Evolutionary conservation across 495 filamentous ascomycete species (phyloP).

Genomic region (Penicillium salamii): DNA sequence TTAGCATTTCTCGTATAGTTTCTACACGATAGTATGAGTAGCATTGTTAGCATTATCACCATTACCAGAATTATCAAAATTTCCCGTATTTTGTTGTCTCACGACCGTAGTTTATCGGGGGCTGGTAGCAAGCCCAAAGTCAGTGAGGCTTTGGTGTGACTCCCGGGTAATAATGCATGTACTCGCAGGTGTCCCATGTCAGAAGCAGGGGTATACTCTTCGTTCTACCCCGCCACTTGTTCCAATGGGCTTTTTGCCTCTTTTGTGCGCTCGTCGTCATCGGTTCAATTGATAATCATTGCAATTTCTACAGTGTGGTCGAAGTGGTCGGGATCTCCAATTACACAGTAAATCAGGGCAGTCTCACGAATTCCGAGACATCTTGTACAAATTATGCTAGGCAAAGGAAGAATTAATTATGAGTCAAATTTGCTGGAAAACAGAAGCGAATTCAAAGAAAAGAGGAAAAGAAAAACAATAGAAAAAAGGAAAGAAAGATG

Average conservation of each 20-base stretch:
- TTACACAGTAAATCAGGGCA: neutral
- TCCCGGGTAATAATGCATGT: neutral
- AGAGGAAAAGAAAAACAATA: neutral
- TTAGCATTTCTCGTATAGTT: no score
- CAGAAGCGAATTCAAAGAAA: neutral
- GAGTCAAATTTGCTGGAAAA: neutral
- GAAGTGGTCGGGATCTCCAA: neutral
- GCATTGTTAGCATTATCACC: no score
- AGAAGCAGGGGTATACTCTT: neutral
- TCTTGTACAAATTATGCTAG: neutral
- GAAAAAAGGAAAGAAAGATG: neutral
- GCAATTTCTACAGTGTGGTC: neutral
- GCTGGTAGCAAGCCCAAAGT: neutral
- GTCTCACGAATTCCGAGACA: neutral
- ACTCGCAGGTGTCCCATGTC: neutral
- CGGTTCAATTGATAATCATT: conserved; percentile 9
- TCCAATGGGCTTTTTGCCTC: neutral
- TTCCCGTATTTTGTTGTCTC: no score
- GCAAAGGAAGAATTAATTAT: neutral
- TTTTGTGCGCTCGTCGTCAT: conserved; percentile 3
- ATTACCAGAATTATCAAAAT: no score
- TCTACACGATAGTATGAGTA: no score
- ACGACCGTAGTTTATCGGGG: no score
- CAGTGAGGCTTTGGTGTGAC: neutral
- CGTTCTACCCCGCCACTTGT: neutral